Evolutionary conservation across 179 eudicot species (phyloP), one percentile per base, ranked within the genome.

Genomic region (Actinidia arguta): DNA sequence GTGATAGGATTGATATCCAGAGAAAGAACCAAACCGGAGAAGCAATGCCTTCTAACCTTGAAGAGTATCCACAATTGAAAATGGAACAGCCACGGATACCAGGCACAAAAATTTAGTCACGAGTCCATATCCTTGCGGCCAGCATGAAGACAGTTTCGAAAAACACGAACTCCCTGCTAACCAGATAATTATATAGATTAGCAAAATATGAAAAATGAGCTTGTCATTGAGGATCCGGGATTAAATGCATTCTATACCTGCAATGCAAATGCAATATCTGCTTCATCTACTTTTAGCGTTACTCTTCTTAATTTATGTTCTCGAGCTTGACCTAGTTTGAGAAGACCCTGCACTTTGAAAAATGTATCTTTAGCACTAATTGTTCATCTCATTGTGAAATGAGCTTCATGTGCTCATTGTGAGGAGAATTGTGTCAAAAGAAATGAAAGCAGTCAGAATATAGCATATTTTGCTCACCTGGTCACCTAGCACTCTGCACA

Each of bases 401-500:
- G 27, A 44, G 55, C n/a, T 25, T 66, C 20, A 59, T 81, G 31
- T 7, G 22, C 50, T 13, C 22, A 12, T 54, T 20, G 24, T 55
- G 6, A 5, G 44, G 47, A 25, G 27, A 11, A 31, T 12, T 52
- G 54, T 22, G 47, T 25, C 54, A 25, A 55, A 58, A 48, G 62
- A 25, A 27, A 27, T n/a, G 6, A 39, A 72, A 22, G 24, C n/a
- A 31, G 4, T 24, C 24, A 79, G 25, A 83, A 72, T 17, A 6
- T 10, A 42, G 67, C 64, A 51, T 46, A n/a, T 50, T 71, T 6
- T 47, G 54, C 69, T 81, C 75, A 95, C 99, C 95, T 96, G 98
- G 85, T 96, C 99, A 80, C 86, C 87, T n/a, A 95, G 88, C 77
- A 94, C 95, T 79, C 91, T 90, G 88, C 98, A 95, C 97, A 95